Evolutionary conservation across 179 eudicot genomes (phyloP).

Genomic region (Actinidia arguta): DNA sequence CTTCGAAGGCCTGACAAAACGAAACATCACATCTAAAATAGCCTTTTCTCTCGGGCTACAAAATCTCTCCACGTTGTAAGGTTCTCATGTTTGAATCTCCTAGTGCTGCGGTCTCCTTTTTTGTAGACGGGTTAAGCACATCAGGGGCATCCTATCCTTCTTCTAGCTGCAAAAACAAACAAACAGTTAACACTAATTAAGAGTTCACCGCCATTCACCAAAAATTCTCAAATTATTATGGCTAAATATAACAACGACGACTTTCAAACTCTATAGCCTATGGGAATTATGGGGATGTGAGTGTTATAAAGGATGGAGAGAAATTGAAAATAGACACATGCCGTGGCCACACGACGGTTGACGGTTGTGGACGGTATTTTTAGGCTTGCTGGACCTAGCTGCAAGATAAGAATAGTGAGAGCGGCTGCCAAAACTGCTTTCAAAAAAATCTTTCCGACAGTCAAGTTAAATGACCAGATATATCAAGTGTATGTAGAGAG

Average conservation of each 20-base stretch:
- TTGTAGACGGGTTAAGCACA: slow-evolving; percentile 80
- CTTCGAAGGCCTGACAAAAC: slow-evolving; percentile 67
- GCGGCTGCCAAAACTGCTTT: no score
- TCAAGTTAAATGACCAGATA: no score
- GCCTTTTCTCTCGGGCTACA: slow-evolving; percentile 96
- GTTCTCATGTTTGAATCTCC: slow-evolving; percentile 96
- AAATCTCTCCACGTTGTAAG: slow-evolving; percentile 74
- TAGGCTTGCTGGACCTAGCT: no score
- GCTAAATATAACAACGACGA: no score
- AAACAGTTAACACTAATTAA: not conserved
- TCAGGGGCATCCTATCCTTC: slow-evolving; percentile 91
- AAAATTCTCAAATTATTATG: not conserved
- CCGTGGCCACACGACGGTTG: no score
- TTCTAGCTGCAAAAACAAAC: slow-evolving; percentile 71
- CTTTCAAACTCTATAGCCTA: not conserved
- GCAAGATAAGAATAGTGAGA: no score
- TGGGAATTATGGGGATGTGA: no score
- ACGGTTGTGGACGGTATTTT: no score
- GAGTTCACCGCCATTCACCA: not conserved
- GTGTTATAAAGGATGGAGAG: no score
- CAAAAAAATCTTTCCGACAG: no score
- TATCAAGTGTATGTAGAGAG: no score
- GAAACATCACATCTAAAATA: slow-evolving; percentile 93
- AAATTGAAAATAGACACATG: no score
- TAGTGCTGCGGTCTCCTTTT: slow-evolving; percentile 75